phyloP scores from a whole-genome alignment of 768 basidiomycete species.

The Pleurotus giganteus region DNA sequence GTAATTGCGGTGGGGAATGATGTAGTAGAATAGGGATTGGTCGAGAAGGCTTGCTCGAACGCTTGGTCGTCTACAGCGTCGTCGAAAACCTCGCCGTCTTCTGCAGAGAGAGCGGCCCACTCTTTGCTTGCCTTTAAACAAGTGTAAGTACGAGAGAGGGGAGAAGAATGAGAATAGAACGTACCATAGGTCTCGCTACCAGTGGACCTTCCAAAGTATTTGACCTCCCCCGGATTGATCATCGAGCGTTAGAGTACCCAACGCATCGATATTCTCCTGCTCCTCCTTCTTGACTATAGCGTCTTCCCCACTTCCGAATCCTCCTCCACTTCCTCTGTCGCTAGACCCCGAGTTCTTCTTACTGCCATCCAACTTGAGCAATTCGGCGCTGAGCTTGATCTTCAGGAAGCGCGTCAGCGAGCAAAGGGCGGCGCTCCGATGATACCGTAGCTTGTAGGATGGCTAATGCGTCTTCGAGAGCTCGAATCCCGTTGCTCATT shows the following conservation, averaged over 20 bases:
- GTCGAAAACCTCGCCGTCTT: conserved; percentile 20
- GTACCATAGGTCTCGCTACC: conserved; percentile 48
- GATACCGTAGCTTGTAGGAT: conserved; percentile 58
- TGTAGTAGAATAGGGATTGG: not conserved
- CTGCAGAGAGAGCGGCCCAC: conserved; percentile 22
- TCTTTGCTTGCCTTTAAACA: conserved; percentile 29
- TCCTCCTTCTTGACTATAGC: conserved; percentile 12
- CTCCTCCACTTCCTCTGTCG: conserved; percentile 27
- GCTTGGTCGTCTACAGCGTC: conserved; percentile 15
- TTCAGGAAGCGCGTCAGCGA: conserved; percentile 51
- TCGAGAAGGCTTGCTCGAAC: not conserved
- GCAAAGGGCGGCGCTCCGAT: conserved; percentile 56
- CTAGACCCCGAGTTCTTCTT: not conserved
- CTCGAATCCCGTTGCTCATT: conserved; percentile 67
- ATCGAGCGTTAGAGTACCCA: conserved; percentile 61
- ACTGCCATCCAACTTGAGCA: conserved; percentile 24
- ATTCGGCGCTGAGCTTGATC: conserved; percentile 57
- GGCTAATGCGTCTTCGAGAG: conserved; percentile 66
- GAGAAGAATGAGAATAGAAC: not conserved
- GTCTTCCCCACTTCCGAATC: conserved; percentile 2
- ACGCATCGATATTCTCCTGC: conserved; percentile 44
- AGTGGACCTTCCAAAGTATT: conserved; percentile 64
- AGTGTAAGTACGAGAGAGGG: not conserved
- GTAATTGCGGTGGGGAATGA: not conserved
- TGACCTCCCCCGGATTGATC: conserved; percentile 53